These are phyloP conservation scores for Lachancea meyersii DNA, from an alignment of 805 yeast species.

Conservation along the genomic window DNA sequence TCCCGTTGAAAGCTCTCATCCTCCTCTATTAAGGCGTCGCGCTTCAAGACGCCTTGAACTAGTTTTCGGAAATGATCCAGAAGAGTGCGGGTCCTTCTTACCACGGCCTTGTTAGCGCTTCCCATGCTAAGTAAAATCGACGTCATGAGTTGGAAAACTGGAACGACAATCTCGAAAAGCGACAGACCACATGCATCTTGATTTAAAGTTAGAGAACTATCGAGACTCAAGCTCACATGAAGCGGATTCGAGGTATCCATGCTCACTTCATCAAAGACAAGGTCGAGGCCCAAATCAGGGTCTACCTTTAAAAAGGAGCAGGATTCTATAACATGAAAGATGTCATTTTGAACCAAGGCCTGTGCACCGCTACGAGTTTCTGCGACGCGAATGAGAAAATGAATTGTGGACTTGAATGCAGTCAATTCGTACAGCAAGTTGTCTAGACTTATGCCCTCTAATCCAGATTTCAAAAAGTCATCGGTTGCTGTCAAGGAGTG, in stretches of 20 bases:
- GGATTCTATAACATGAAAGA: slow-evolving; percentile 55
- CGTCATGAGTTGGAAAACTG: slow-evolving; percentile 64
- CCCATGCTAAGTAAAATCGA: slow-evolving; percentile 72
- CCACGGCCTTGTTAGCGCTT: slow-evolving; percentile 58
- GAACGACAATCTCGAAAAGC: slow-evolving; percentile 60
- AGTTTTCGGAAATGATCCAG: slow-evolving; percentile 48
- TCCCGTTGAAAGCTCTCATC: slow-evolving; percentile 24
- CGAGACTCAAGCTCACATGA: slow-evolving; percentile 44
- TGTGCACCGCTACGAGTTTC: slow-evolving; percentile 74
- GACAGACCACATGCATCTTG: slow-evolving; percentile 38
- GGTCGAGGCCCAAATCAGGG: slow-evolving; percentile 69
- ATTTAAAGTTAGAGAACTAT: slow-evolving; percentile 40
- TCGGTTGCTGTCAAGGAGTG: slow-evolving; percentile 66
- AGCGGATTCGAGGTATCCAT: slow-evolving; percentile 32
- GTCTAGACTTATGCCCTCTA: slow-evolving; percentile 41
- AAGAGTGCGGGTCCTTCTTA: slow-evolving; percentile 46
- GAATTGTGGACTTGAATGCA: slow-evolving; percentile 64
- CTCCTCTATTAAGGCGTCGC: slow-evolving; percentile 39
- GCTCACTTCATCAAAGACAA: slow-evolving; percentile 38
- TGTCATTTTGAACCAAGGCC: slow-evolving; percentile 64
- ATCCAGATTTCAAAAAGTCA: slow-evolving; percentile 43
- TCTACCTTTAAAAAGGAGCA: slow-evolving; percentile 58
- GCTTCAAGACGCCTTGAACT: slow-evolving; percentile 55
- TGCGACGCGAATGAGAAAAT: slow-evolving; percentile 66
- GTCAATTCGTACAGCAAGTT: slow-evolving; percentile 66